Evolutionary conservation across 2,329 filamentous ascomycete genomes (phyloP).

Genomic region (Aspergillus ustus): DNA sequence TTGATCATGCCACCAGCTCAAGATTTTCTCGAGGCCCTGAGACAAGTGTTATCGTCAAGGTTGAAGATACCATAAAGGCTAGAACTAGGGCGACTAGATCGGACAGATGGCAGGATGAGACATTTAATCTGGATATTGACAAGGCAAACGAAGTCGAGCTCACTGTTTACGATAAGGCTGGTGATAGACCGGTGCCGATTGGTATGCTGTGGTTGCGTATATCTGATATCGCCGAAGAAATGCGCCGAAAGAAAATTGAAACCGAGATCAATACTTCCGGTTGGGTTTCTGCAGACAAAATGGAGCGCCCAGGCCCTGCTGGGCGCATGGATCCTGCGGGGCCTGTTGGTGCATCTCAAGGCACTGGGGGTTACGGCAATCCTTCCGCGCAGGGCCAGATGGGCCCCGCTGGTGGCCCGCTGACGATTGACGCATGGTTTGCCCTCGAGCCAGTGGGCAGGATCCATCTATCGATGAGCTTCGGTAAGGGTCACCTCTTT

Average conservation of each 20-base stretch:
- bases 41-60: conserved; percentile 94
- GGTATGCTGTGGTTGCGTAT: conserved; percentile 95
- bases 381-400: conserved; percentile 31
- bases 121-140: conserved; percentile 90
- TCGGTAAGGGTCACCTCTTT: conserved; percentile 53
- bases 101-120: conserved; percentile 90
- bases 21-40: conserved; percentile 90
- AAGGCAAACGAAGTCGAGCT: conserved; percentile 99
- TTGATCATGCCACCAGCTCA: conserved; percentile 84
- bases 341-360: conserved; percentile 45
- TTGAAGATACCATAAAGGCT: conserved; percentile 90
- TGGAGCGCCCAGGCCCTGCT: conserved; percentile 65
- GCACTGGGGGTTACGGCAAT: conserved; percentile 29
- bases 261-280: conserved; percentile 91
- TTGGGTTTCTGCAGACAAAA: conserved; percentile 96
- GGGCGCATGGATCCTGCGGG: conserved; percentile 61
- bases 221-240: conserved; percentile 96
- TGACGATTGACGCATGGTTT: conserved; percentile 88
- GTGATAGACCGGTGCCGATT: conserved; percentile 88
- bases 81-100: conserved; percentile 82
- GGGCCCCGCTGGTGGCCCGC: conserved; percentile 38
- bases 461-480: conserved; percentile 88
- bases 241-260: conserved; percentile 96
- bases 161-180: conserved; percentile 94
- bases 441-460: conserved; percentile 92